phyloP scores from a whole-genome alignment of 2,329 filamentous ascomycete species.

The Hypoxylon sp. region DNA sequence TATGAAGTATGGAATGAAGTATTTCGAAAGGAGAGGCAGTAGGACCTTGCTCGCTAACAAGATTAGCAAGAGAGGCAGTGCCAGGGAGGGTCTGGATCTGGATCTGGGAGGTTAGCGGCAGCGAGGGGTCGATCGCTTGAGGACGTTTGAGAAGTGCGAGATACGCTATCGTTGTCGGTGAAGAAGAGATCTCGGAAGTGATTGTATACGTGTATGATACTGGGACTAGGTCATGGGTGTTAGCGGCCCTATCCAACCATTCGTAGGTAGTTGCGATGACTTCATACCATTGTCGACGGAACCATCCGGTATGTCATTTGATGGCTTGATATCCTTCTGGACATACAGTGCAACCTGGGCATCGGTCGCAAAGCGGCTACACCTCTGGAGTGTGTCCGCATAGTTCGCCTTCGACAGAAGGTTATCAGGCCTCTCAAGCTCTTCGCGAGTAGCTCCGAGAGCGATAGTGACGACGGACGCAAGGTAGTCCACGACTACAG shows the following conservation, averaged over 20 bases:
- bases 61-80: constrained; percentile 75
- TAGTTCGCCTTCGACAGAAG: constrained; percentile 80
- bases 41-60: constrained; percentile 76
- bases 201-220: constrained; percentile 80
- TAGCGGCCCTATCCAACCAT: constrained; percentile 39
- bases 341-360: constrained; percentile 90
- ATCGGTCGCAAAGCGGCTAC: constrained; percentile 89
- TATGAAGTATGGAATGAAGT: constrained; percentile 90
- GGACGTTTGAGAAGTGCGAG: constrained; percentile 92
- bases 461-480: constrained; percentile 77
- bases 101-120: constrained; percentile 88
- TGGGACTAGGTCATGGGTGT: constrained; percentile 54
- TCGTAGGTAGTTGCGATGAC: constrained; percentile 19
- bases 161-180: constrained; percentile 83
- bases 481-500: constrained; percentile 77
- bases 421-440: constrained; percentile 85
- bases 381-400: constrained; percentile 86
- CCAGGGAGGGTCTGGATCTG: constrained; percentile 94
- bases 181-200: constrained; percentile 83
- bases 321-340: constrained; percentile 79
- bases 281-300: constrained; percentile 59
- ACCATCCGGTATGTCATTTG: constrained; percentile 65
- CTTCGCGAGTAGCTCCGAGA: constrained; percentile 79
- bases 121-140: constrained; percentile 83
- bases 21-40: constrained; percentile 89